A percentile compares a stretch with the other conserved stretches of the same genome.
phyloP scores from a whole-genome alignment of 129 eudicot genomes.

The Helianthus tuberosus region DNA sequence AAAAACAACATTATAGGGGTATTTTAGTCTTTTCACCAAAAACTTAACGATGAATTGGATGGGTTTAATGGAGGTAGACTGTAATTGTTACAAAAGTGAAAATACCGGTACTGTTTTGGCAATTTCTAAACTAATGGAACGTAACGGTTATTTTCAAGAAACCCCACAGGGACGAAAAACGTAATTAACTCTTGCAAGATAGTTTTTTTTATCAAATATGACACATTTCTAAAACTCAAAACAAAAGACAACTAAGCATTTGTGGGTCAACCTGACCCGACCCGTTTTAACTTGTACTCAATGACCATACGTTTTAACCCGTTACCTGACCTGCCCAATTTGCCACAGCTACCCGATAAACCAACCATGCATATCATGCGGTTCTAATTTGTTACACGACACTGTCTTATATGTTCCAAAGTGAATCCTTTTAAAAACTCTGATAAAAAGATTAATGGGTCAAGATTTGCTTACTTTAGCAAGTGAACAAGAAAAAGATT shows the following conservation, averaged over 20 bases:
- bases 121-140: no score
- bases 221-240: no score
- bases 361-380: not conserved
- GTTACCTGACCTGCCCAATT: not conserved
- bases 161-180: no score
- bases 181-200: no score
- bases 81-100: no score
- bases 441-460: not conserved
- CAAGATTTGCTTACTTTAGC: conserved; percentile 67
- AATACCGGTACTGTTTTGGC: no score
- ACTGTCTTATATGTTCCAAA: not conserved
- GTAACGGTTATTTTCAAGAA: no score
- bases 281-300: not conserved
- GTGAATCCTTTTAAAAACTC: not conserved
- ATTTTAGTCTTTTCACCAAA: no score
- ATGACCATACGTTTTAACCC: not conserved
- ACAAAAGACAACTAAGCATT: not conserved
- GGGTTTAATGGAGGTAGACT: no score
- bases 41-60: no score
- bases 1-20: no score
- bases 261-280: not conserved
- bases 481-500: conserved; percentile 89
- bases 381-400: conserved; percentile 27
- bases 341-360: not conserved
- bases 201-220: no score